These are phyloP conservation scores for Hypoxylon sp. DNA, from an alignment of 2,329 filamentous ascomycete species.

Conservation along the genomic window DNA sequence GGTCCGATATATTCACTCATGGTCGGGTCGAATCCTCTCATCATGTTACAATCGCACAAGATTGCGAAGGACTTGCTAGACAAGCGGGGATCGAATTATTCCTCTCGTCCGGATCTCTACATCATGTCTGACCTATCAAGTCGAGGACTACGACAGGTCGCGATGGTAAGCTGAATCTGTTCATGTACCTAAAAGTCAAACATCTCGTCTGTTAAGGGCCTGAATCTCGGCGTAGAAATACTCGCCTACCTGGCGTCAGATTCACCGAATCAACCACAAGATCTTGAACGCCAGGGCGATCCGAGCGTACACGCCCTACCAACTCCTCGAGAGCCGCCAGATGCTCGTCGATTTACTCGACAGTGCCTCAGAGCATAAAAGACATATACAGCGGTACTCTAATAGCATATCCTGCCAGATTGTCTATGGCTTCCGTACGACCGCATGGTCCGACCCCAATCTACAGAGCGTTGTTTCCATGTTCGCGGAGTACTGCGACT, in stretches of 20 bases:
- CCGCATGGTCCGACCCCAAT: slow-evolving; percentile 57
- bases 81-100: slow-evolving; percentile 64
- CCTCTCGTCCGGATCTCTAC: slow-evolving; percentile 59
- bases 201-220: slow-evolving; percentile 9
- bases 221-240: slow-evolving; percentile 53
- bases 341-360: slow-evolving; percentile 65
- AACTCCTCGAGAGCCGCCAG: slow-evolving; percentile 67
- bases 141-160: slow-evolving; percentile 10
- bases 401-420: slow-evolving; percentile 63
- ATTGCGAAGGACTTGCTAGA: slow-evolving; percentile 67
- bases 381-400: slow-evolving; percentile 62
- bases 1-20: slow-evolving; percentile 66
- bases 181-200: background rate
- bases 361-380: slow-evolving; percentile 56
- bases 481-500: background rate
- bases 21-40: slow-evolving; percentile 61
- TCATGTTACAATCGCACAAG: slow-evolving; percentile 61
- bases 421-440: slow-evolving; percentile 61
- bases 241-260: slow-evolving; percentile 38
- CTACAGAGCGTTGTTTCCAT: slow-evolving; percentile 43
- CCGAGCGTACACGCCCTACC: slow-evolving; percentile 65
- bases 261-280: slow-evolving; percentile 51
- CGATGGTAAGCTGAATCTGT: slow-evolving; percentile 5
- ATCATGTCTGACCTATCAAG: slow-evolving; percentile 56
- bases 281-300: slow-evolving; percentile 62